Evolutionary conservation across 257 asterid genomes (phyloP).

Genomic region (Gentiana straminea): DNA sequence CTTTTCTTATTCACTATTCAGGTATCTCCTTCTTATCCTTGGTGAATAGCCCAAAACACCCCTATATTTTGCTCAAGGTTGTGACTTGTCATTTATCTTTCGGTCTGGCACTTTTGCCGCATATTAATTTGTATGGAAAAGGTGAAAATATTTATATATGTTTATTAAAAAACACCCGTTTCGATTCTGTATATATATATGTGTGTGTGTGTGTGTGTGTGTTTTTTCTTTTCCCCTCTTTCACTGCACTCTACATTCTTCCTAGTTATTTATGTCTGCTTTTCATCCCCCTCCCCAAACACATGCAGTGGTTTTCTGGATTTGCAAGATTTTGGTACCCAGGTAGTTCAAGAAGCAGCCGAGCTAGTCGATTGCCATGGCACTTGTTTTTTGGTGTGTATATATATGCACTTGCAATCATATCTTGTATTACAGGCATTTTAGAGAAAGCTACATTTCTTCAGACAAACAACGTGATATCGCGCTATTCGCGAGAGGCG

Average conservation of each 20-base stretch:
- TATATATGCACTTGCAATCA: constrained; percentile 53
- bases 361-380: constrained; percentile 56
- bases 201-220: not conserved
- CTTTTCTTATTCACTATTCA: constrained; percentile 63
- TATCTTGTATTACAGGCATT: constrained; percentile 63
- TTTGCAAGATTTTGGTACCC: constrained; percentile 74
- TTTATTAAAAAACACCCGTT: no score
- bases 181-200: no score
- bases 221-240: constrained; percentile 3
- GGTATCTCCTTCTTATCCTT: constrained; percentile 18
- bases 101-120: no score
- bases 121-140: no score
- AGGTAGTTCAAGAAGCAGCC: constrained; percentile 61
- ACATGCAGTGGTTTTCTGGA: constrained; percentile 57
- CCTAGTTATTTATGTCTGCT: not conserved
- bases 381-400: constrained; percentile 53
- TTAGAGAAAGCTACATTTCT: constrained; percentile 77
- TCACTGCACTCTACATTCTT: not conserved
- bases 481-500: constrained; percentile 73
- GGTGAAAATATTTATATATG: no score
- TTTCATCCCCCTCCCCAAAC: no score
- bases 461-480: constrained; percentile 45
- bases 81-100: no score
- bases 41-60: no score
- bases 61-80: no score